phyloP scores from a whole-genome alignment of 2,329 filamentous ascomycete genomes.

The Rutstroemia sydowiana region DNA sequence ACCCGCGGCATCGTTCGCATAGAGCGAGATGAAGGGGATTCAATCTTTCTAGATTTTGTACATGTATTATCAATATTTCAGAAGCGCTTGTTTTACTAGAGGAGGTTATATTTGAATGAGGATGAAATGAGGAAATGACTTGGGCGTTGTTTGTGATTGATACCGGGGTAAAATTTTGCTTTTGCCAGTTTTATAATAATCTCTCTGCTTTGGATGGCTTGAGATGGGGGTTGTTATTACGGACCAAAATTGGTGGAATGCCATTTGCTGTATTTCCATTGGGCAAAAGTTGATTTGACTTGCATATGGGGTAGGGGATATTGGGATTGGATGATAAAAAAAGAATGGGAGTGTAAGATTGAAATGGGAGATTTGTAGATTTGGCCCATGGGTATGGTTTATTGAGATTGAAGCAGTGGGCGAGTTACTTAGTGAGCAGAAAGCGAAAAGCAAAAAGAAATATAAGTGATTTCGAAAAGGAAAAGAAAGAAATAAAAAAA shows the following conservation, averaged over 20 bases:
- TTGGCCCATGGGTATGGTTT: too few species aligned
- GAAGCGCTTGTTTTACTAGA: constrained; percentile 12
- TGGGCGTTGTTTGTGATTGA: neutral
- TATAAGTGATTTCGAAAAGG: too few species aligned
- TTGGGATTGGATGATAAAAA: neutral
- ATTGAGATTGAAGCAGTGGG: too few species aligned
- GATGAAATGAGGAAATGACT: neutral
- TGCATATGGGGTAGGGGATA: neutral
- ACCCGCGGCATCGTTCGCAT: constrained; percentile 25
- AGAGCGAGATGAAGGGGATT: constrained; percentile 25
- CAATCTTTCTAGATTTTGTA: neutral
- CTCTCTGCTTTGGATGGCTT: neutral
- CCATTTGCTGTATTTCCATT: neutral
- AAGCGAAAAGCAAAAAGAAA: too few species aligned
- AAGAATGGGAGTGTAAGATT: neutral
- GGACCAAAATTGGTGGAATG: neutral
- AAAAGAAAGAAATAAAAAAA: constrained; percentile 1
- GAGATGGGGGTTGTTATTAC: neutral
- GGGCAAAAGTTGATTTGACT: neutral
- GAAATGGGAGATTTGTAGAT: neutral
- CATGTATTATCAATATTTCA: neutral
- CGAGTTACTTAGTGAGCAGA: too few species aligned
- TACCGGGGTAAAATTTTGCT: neutral
- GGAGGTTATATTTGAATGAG: constrained; percentile 17
- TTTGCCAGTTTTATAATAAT: neutral